These are phyloP conservation scores for Penicillium thymicola DNA, from an alignment of 2,329 filamentous ascomycete genomes.

Conservation along the genomic window DNA sequence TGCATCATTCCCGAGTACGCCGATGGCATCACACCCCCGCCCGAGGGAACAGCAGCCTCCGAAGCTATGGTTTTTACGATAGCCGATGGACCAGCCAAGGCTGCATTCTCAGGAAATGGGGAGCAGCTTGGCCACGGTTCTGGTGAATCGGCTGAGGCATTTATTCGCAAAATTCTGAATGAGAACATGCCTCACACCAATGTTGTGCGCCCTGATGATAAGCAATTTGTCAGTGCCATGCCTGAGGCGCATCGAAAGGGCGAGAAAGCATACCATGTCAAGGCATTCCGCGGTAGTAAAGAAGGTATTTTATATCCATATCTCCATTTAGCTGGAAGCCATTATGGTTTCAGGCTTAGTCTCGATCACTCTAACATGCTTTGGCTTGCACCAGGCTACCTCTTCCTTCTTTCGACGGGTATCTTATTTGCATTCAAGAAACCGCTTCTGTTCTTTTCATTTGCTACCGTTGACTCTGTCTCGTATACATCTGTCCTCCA, in stretches of 20 bases:
- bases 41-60: slow-evolving; percentile 41
- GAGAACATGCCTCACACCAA: slow-evolving; percentile 46
- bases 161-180: slow-evolving; percentile 48
- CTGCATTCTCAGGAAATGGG: slow-evolving; percentile 42
- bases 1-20: slow-evolving; percentile 55
- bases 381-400: slow-evolving; percentile 49
- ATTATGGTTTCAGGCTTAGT: neutral
- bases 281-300: slow-evolving; percentile 62
- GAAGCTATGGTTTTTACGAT: slow-evolving; percentile 62
- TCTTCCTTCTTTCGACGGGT: slow-evolving; percentile 60
- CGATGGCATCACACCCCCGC: slow-evolving; percentile 47
- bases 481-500: slow-evolving; percentile 64
- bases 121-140: slow-evolving; percentile 44
- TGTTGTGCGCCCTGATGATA: slow-evolving; percentile 53
- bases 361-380: slow-evolving; percentile 3
- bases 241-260: slow-evolving; percentile 60
- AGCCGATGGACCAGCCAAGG: slow-evolving; percentile 51
- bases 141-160: slow-evolving; percentile 46
- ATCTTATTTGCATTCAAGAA: slow-evolving; percentile 66
- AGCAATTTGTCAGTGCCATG: slow-evolving; percentile 59
- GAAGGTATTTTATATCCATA: slow-evolving; percentile 49
- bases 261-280: slow-evolving; percentile 63
- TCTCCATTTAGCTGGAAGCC: neutral
- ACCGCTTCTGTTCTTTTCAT: slow-evolving; percentile 60
- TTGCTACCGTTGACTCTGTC: slow-evolving; percentile 56